These are phyloP conservation scores for Scheffersomyces lignosus DNA, from an alignment of 805 yeast species.

Conservation along the genomic window DNA sequence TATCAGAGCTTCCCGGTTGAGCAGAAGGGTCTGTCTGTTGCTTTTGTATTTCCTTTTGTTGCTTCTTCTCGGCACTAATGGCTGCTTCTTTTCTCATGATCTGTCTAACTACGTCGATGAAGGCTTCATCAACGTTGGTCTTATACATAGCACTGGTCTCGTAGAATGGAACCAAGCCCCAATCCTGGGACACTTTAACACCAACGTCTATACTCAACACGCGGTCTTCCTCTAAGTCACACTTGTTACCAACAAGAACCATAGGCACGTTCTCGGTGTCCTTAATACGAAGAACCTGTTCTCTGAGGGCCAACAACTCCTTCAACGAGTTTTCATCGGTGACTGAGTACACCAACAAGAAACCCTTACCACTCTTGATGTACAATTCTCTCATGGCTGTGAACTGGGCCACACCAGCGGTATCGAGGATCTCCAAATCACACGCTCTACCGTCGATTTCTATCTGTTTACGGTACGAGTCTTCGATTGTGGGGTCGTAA, in stretches of 20 bases:
- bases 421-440: conserved; percentile 68
- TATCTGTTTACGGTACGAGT: conserved; percentile 85
- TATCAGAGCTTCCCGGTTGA: conserved; percentile 1
- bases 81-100: conserved; percentile 74
- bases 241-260: conserved; percentile 89
- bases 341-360: conserved; percentile 57
- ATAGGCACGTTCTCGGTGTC: conserved; percentile 77
- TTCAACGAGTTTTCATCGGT: conserved; percentile 65
- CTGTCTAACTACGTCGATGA: conserved; percentile 84
- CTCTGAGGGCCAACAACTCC: conserved; percentile 76
- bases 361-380: conserved; percentile 83
- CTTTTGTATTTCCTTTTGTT: conserved; percentile 41
- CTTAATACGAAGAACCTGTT: conserved; percentile 82
- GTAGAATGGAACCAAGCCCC: conserved; percentile 91
- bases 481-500: conserved; percentile 97
- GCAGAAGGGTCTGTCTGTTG: conserved; percentile 27
- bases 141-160: conserved; percentile 92
- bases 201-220: conserved; percentile 82
- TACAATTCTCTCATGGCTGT: conserved; percentile 92
- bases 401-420: conserved; percentile 79
- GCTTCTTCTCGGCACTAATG: conserved; percentile 44
- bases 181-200: conserved; percentile 72
- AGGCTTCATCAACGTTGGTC: conserved; percentile 88
- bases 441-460: conserved; percentile 87
- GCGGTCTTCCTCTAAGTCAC: conserved; percentile 76